Evolutionary conservation across 2,329 filamentous ascomycete genomes (phyloP), one percentile per base, ranked within the genome.

Genomic region (Decorospora gaudefroyi): DNA sequence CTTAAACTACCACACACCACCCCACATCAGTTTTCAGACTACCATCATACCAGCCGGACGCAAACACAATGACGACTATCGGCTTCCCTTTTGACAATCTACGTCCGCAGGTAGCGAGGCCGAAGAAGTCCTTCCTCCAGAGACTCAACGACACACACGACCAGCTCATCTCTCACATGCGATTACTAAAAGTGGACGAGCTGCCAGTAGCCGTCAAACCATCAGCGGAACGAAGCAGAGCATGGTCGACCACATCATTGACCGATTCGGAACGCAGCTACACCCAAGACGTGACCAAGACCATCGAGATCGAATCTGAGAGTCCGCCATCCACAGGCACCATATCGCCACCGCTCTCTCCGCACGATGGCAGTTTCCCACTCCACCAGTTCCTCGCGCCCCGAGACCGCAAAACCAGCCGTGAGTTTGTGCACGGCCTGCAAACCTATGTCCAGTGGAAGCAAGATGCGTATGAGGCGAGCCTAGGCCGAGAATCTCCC

Each of bases 81-180:
- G 51, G 46, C 13, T 32, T 52, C 26, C 37, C 36, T 7, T 46
- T 47, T 19, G 33, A 47, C 6, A 42, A 54, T 19, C 41, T 52
- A 13, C 36, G 36, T 4, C 45, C 48, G 13, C 33, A 47, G n/a
- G 28, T 40, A 7, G 19, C 46, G 18, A 46, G 46, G 25, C 36
- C 39, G 16, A 51, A 49, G 46, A 51, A 46, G 40, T 52, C 51
- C 10, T 54, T 56, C 40, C 30, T 56, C 30, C 46, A 54, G 19
- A 49, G 47, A 27, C 33, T 56, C 18, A 52, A 51, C 19, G 42
- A 51, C 23, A 46, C 40, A 5, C 45, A 49, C 27, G 45, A 42
- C 18, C 29, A 46, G 7, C 35, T 52, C 31, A 42, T 40, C 6
- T 37, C 51, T 2, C 47, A 51, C 23, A 47, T 52, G 42, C 53